phyloP scores from a whole-genome alignment of 2,329 filamentous ascomycete genomes.

The Fusarium temperatum region DNA sequence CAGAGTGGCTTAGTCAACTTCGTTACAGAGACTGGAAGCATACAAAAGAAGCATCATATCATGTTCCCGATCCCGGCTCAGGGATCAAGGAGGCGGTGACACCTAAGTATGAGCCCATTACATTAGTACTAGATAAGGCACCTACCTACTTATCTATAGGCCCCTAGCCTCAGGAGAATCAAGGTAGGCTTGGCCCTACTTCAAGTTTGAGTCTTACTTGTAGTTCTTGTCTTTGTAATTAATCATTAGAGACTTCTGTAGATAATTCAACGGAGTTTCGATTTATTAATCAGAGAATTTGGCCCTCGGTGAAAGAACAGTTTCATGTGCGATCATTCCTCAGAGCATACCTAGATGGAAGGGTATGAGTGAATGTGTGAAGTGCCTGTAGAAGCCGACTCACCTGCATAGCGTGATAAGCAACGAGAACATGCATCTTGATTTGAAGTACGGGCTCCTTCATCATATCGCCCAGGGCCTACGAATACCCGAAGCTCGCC shows the following conservation, averaged over 20 bases:
- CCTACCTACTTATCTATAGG: neutral
- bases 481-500: neutral
- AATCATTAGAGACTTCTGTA: neutral
- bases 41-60: neutral
- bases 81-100: neutral
- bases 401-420: neutral
- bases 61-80: neutral
- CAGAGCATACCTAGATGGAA: no score
- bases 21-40: neutral
- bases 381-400: neutral
- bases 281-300: neutral
- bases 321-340: neutral
- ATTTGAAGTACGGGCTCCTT: neutral
- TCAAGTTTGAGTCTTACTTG: neutral
- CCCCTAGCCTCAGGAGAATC: no score
- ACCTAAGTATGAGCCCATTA: neutral
- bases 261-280: no score
- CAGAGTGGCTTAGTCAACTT: neutral
- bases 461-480: neutral
- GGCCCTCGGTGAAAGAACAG: neutral
- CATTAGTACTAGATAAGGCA: no score
- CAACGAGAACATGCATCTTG: neutral
- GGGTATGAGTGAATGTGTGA: no score
- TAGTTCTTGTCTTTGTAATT: no score
- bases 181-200: neutral